These are phyloP conservation scores for Antitrichia curtipendula DNA, from an alignment of 225 moss, liverwort and hornwort genomes.

Conservation along the genomic window DNA sequence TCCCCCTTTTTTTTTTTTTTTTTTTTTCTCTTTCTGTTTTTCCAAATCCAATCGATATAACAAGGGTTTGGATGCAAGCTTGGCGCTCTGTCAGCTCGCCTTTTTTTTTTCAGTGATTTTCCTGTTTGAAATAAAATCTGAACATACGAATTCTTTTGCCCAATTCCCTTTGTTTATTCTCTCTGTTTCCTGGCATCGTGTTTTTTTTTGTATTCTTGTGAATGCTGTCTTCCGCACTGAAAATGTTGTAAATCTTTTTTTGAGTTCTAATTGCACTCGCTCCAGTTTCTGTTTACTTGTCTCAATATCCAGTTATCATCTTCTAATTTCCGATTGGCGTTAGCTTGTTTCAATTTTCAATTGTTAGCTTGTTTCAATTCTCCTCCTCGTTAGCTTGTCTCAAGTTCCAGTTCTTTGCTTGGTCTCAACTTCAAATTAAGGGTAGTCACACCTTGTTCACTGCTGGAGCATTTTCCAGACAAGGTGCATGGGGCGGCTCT, in stretches of 20 bases:
- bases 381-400: background rate
- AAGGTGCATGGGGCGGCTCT: too few relatives aligned
- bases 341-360: background rate
- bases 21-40: background rate
- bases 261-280: background rate
- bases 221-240: background rate
- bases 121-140: slow-evolving; percentile 1
- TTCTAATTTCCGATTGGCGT: background rate
- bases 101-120: background rate
- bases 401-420: background rate
- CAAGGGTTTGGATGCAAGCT: background rate
- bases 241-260: background rate
- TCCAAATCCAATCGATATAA: background rate
- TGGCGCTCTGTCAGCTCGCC: background rate
- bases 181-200: too few relatives aligned
- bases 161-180: too few relatives aligned
- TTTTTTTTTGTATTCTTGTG: too few relatives aligned
- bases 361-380: background rate
- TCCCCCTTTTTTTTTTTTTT: background rate
- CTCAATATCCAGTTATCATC: background rate
- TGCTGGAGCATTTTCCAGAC: too few relatives aligned
- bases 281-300: background rate
- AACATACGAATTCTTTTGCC: slow-evolving; percentile 1
- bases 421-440: background rate
- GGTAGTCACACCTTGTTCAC: too few relatives aligned